phyloP scores from a whole-genome alignment of 345 rosid genomes.

The Gossypium ekmanianum region DNA sequence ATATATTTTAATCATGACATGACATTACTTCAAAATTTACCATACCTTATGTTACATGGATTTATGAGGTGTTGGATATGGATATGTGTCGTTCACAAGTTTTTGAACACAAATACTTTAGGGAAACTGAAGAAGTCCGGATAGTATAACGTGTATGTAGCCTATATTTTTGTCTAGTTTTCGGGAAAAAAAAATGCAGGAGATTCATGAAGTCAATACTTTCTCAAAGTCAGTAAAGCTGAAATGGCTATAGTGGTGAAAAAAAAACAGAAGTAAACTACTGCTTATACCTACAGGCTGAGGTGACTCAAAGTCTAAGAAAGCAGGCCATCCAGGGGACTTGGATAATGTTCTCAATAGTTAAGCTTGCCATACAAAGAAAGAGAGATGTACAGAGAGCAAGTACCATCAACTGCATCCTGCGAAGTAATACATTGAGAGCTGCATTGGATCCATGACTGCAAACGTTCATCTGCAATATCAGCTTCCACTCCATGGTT shows the following conservation, averaged over 20 bases:
- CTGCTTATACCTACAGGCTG: no score
- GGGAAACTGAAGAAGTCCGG: no score
- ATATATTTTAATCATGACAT: no score
- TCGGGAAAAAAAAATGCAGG: no score
- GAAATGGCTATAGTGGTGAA: no score
- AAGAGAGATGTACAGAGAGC: background rate
- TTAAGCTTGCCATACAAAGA: background rate
- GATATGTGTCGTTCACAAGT: background rate
- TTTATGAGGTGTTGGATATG: background rate
- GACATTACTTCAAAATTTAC: background rate
- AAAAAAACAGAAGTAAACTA: no score
- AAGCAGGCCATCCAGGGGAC: no score
- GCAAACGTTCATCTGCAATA: slow-evolving; percentile 70
- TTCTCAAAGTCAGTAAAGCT: no score
- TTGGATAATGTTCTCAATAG: background rate
- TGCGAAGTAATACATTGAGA: slow-evolving; percentile 46
- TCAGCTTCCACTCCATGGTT: slow-evolving; percentile 66
- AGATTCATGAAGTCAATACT: no score
- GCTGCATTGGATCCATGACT: slow-evolving; percentile 60
- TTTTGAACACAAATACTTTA: background rate
- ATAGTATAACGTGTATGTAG: no score
- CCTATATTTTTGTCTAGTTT: no score
- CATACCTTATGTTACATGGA: background rate
- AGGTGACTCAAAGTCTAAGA: no score
- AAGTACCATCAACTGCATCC: slow-evolving; percentile 82